A percentile compares a stretch with the other conserved stretches of the same genome.
Evolutionary conservation across 2,329 filamentous ascomycete genomes (phyloP).

Genomic region (Penicillium sp.): DNA sequence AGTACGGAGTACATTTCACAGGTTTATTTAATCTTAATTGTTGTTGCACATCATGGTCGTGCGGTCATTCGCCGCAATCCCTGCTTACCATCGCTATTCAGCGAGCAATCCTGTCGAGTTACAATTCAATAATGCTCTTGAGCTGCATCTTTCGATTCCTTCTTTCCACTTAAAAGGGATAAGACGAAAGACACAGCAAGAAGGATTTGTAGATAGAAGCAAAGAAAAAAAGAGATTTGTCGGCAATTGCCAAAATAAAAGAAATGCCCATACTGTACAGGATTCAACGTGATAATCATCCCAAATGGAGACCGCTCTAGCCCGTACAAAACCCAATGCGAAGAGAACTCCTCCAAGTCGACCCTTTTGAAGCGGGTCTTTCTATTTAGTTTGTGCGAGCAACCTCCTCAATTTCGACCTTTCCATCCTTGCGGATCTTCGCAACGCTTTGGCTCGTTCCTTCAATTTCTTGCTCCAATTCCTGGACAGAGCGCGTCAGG

Average conservation of each 20-base stretch:
- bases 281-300: conserved; percentile 19
- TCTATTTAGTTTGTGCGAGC: conserved; percentile 20
- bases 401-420: conserved; percentile 60
- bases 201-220: background rate
- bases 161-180: too few relatives aligned
- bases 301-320: conserved; percentile 20
- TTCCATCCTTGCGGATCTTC: conserved; percentile 60
- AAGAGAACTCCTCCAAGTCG: conserved; percentile 12
- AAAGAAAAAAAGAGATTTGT: conserved; percentile 13
- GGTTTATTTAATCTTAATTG: too few relatives aligned
- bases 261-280: conserved; percentile 27
- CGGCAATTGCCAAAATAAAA: conserved; percentile 15
- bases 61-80: too few relatives aligned
- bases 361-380: conserved; percentile 11
- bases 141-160: too few relatives aligned
- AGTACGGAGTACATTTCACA: too few relatives aligned
- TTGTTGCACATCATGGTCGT: too few relatives aligned
- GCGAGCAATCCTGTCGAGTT: too few relatives aligned
- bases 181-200: too few relatives aligned
- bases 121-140: too few relatives aligned
- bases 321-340: conserved; percentile 18
- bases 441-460: conserved; percentile 48
- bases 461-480: conserved; percentile 32
- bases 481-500: conserved; percentile 30
- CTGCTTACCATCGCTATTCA: too few relatives aligned